phyloP scores from a whole-genome alignment of 176 grass and related monocot species.

The Juncus inflexus region DNA sequence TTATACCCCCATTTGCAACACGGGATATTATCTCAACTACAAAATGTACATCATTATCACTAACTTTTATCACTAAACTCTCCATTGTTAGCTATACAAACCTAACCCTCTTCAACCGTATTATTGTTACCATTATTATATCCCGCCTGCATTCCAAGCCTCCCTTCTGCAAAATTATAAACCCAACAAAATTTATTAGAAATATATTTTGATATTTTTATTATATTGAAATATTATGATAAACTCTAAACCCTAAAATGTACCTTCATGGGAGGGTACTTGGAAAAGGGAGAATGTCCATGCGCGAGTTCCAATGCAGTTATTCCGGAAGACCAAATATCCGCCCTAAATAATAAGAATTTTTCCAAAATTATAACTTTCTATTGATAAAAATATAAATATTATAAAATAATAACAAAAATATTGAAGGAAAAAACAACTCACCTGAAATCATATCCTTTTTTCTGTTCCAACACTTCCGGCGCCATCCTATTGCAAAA shows the following conservation, averaged over 20 bases:
- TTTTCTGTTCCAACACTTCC: conserved; percentile 72
- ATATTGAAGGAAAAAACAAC: conserved; percentile 17
- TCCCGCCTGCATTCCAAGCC: conserved; percentile 43
- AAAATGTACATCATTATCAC: conserved; percentile 44
- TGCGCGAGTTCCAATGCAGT: conserved; percentile 97
- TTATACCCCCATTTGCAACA: too few species aligned
- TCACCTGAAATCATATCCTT: conserved; percentile 97
- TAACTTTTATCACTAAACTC: conserved; percentile 30
- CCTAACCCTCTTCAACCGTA: conserved; percentile 36
- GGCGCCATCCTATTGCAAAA: conserved; percentile 84
- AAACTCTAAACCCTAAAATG: background rate
- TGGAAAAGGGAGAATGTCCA: conserved; percentile 95
- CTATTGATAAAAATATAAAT: conserved; percentile 5
- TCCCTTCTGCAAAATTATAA: conserved; percentile 42
- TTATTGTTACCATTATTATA: conserved; percentile 25
- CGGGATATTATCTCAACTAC: conserved; percentile 38
- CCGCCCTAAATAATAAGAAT: conserved; percentile 53
- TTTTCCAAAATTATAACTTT: background rate
- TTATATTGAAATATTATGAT: background rate
- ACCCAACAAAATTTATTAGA: background rate
- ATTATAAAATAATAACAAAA: background rate
- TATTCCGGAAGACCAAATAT: conserved; percentile 99
- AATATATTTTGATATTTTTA: background rate
- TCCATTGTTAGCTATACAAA: conserved; percentile 85
- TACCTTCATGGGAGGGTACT: conserved; percentile 97